Percentiles rank a stretch among this genome's conserved stretches.
Evolutionary conservation across 2,329 filamentous ascomycete genomes (phyloP).

Genomic region (Endocalyx cinctus): DNA sequence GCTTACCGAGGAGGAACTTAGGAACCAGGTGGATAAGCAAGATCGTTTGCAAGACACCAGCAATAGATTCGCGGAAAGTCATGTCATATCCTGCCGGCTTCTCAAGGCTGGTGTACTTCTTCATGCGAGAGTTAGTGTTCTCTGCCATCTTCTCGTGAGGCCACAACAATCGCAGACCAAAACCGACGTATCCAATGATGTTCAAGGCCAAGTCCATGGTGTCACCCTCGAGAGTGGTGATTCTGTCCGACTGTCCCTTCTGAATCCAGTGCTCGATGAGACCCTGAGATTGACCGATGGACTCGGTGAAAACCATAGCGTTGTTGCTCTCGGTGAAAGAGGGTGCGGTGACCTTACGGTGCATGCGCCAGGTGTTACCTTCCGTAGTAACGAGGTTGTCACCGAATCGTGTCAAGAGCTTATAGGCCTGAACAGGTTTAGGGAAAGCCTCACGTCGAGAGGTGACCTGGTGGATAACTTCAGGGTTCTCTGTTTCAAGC

Average conservation of each 20-base stretch:
- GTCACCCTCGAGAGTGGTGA: constrained; percentile 56
- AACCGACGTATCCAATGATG: constrained; percentile 64
- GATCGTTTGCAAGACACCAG: constrained; percentile 57
- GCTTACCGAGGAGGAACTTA: constrained; percentile 47
- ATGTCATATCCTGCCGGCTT: constrained; percentile 52
- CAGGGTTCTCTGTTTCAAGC: constrained; percentile 57
- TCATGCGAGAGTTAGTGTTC: constrained; percentile 38
- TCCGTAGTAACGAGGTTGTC: constrained; percentile 69
- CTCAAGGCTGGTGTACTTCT: constrained; percentile 41
- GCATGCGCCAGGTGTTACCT: constrained; percentile 63
- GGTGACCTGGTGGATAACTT: constrained; percentile 61
- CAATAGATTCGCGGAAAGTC: constrained; percentile 62
- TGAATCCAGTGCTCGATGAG: constrained; percentile 56
- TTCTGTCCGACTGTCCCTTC: constrained; percentile 36
- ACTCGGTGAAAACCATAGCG: constrained; percentile 59
- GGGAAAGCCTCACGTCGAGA: constrained; percentile 65
- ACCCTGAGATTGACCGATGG: constrained; percentile 56
- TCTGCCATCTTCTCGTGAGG: constrained; percentile 52
- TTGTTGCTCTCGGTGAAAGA: constrained; percentile 77
- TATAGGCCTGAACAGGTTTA: constrained; percentile 60
- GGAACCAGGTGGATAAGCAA: constrained; percentile 58
- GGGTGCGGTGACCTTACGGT: constrained; percentile 66
- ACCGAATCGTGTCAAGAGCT: constrained; percentile 60
- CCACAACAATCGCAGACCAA: constrained; percentile 60
- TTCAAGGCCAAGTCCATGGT: constrained; percentile 59